Percentiles rank a stretch among this genome's conserved stretches.
These are phyloP conservation scores for Crucibulum laeve DNA, from an alignment of 768 basidiomycete species.

Conservation along the genomic window DNA sequence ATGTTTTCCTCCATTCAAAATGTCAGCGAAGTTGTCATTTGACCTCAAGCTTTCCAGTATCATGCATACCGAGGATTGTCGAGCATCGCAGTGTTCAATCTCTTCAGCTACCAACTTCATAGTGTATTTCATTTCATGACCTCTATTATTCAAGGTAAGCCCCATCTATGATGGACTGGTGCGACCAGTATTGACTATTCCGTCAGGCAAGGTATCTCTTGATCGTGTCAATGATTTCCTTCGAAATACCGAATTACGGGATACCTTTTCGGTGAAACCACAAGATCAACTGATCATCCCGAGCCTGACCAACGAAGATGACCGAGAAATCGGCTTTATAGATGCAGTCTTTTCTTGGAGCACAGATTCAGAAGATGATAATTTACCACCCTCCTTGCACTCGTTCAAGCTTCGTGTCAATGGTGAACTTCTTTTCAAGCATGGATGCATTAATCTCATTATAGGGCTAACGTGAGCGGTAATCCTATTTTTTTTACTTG, in stretches of 20 bases:
- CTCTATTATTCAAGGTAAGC: neutral
- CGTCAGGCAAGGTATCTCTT: constrained; percentile 53
- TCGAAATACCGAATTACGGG: constrained; percentile 39
- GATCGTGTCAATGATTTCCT: constrained; percentile 40
- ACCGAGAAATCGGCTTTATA: constrained; percentile 41
- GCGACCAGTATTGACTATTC: neutral
- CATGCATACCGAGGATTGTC: no score
- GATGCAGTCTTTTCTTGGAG: constrained; percentile 57
- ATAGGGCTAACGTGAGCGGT: constrained; percentile 45
- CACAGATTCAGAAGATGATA: constrained; percentile 20
- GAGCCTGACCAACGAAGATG: constrained; percentile 24
- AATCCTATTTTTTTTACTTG: neutral
- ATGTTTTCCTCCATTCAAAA: no score
- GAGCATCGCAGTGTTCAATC: constrained; percentile 58
- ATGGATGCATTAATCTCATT: constrained; percentile 49
- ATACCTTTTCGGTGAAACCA: constrained; percentile 25
- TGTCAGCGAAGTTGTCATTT: no score
- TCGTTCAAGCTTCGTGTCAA: constrained; percentile 49
- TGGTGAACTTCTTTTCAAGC: constrained; percentile 51
- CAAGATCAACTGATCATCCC: neutral
- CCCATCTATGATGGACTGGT: neutral
- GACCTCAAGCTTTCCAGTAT: no score
- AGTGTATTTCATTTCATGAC: constrained; percentile 19
- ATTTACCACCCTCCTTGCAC: constrained; percentile 38
- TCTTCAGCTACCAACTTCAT: constrained; percentile 49